phyloP scores from a whole-genome alignment of 495 filamentous ascomycete genomes.

The Friedmanniomyces simplex region DNA sequence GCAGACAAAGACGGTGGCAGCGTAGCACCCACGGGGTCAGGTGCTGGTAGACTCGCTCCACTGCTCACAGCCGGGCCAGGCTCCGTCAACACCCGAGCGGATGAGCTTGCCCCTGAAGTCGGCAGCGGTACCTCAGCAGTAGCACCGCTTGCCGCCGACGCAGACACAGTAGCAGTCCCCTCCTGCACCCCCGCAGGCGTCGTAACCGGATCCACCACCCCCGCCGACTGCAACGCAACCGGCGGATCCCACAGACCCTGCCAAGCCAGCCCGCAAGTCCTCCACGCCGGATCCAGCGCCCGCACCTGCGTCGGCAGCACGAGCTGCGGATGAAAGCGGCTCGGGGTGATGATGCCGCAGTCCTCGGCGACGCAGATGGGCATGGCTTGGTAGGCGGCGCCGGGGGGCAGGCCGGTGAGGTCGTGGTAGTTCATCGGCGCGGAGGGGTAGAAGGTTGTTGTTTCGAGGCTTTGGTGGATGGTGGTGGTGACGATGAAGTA shows the following conservation, averaged over 20 bases:
- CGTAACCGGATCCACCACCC: not conserved
- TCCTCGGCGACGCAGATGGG: not conserved
- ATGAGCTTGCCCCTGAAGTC: not conserved
- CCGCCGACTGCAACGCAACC: not conserved
- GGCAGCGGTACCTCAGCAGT: not conserved
- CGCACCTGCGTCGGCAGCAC: slow-evolving; percentile 16
- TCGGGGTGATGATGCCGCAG: slow-evolving; percentile 1
- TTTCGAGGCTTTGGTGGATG: too few species aligned
- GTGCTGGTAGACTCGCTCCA: not conserved
- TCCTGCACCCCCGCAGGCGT: not conserved
- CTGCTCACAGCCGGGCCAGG: not conserved
- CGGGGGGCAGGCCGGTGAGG: not conserved
- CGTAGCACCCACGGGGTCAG: not conserved
- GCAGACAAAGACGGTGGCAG: not conserved
- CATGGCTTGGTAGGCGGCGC: not conserved
- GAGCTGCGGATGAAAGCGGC: slow-evolving; percentile 12
- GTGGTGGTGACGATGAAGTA: not conserved
- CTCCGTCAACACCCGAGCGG: not conserved
- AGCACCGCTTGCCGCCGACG: not conserved
- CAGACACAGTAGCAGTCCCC: too few species aligned
- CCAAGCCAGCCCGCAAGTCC: slow-evolving; percentile 10
- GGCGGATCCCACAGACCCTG: slow-evolving; percentile 18
- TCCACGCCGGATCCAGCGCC: slow-evolving; percentile 15
- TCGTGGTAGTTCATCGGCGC: slow-evolving; percentile 1
- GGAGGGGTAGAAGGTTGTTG: not conserved